Base-by-base conservation (phyloP, 2,329 filamentous ascomycete genomes). In the Laburnicola sp. region DNA sequence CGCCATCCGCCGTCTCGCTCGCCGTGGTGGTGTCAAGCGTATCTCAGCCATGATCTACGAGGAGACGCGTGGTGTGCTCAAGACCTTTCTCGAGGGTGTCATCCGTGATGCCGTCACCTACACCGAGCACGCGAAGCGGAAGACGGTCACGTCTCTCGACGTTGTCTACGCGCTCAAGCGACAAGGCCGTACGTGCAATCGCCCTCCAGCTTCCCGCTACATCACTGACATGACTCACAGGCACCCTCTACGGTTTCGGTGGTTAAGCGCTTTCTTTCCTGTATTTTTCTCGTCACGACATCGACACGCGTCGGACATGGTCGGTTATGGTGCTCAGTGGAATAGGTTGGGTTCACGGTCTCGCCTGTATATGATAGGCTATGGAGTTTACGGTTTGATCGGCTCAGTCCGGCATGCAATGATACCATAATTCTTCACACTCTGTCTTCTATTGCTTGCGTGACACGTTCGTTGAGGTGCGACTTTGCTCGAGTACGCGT, bases 1-100 rank as follows among this genome's bases (percentile, higher is more conserved):
- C 71, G 92, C 92, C 72, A 97, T 97, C 80, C 88, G 92, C 73
- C 92, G 92, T 95, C 91, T 97, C 76, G 92, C 92, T 64, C 92
- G 92, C 81, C 91, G 92, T 94, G 92, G 92, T 79, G 92, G 92
- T 92, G 92, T 97, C 85, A 97, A 97, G 90, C 92, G 92, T 96
- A 97, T 97, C 74, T 96, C 91, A 72, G 92, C 92, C 76, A 95
- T 89, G 87, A 90, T 90, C 80, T 90, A 90, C 81, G 87, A 89
- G 75, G 86, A 91, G 81, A 90, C 87, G 68, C 87, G 87, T 73
- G 86, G 86, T 82, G 87, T 90, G 69, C 82, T 91, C 69, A 90
- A 90, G 84, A 87, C 86, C 76, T 90, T 90, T 85, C 86, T 91
- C 66, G 87, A 90, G 78, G 83, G 85, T 75, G 87, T 91, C 76